Evolutionary conservation across 169 alveolate genomes (phyloP).

Genomic region (Fabrea salina): DNA sequence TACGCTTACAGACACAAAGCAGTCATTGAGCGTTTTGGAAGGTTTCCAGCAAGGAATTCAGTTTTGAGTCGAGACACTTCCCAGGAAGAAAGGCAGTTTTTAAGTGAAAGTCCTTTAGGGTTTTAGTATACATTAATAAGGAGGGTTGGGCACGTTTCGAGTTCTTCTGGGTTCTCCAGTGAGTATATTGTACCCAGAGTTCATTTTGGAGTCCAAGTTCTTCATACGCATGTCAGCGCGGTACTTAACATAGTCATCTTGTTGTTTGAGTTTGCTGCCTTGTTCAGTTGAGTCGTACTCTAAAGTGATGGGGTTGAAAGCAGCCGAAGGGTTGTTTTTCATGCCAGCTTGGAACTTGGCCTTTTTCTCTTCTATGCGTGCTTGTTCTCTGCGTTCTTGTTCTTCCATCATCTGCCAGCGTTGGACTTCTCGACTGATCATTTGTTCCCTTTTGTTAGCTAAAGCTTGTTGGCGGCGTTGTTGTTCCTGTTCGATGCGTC

Average conservation of each 20-base stretch:
- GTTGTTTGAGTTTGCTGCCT: slow-evolving; percentile 65
- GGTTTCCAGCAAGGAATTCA: too few species aligned
- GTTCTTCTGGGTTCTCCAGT: slow-evolving; percentile 63
- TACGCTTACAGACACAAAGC: too few species aligned
- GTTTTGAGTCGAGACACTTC: too few species aligned
- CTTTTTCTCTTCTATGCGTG: slow-evolving; percentile 55
- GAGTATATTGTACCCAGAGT: slow-evolving; percentile 75
- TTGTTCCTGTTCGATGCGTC: slow-evolving; percentile 62
- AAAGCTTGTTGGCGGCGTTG: slow-evolving; percentile 50
- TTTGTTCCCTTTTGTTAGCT: slow-evolving; percentile 64
- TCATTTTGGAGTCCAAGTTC: slow-evolving; percentile 76
- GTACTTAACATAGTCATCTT: slow-evolving; percentile 79
- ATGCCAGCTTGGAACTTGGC: slow-evolving; percentile 60
- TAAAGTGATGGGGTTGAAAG: slow-evolving; percentile 79
- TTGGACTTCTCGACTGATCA: slow-evolving; percentile 71
- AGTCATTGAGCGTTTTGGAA: too few species aligned
- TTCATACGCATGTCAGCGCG: slow-evolving; percentile 76
- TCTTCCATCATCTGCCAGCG: slow-evolving; percentile 81
- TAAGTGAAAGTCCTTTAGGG: too few species aligned
- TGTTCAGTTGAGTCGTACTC: slow-evolving; percentile 73
- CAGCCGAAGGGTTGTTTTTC: slow-evolving; percentile 75
- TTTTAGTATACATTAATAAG: too few species aligned
- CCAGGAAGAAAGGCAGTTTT: too few species aligned
- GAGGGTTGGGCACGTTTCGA: neutral
- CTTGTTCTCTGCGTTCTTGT: slow-evolving; percentile 60